phyloP scores from a whole-genome alignment of 768 basidiomycete genomes.

The Mycena filopes region DNA sequence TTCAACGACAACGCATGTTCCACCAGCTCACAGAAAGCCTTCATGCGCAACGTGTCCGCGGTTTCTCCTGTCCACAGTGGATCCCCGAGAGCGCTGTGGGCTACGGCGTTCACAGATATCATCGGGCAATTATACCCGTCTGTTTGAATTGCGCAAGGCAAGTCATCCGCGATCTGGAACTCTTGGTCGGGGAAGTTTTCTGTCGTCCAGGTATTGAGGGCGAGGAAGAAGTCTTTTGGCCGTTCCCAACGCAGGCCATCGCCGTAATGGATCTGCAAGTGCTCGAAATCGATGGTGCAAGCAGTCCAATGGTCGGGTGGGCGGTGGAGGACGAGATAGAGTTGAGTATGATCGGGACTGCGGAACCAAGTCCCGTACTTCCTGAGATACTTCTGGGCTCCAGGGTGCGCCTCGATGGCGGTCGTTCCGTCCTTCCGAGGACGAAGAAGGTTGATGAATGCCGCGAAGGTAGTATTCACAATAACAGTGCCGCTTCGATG shows the following conservation, averaged over 20 bases:
- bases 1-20: constrained; percentile 2
- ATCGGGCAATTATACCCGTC: constrained; percentile 32
- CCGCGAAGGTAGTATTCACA: constrained; percentile 2
- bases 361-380: constrained; percentile 11
- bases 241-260: constrained; percentile 8
- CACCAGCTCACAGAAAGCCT: constrained; percentile 21
- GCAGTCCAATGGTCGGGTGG: constrained; percentile 25
- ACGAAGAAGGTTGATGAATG: neutral
- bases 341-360: neutral
- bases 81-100: constrained; percentile 24
- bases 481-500: neutral
- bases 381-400: constrained; percentile 1
- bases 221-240: constrained; percentile 8
- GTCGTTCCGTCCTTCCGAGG: neutral
- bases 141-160: constrained; percentile 23
- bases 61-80: constrained; percentile 15
- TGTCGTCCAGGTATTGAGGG: constrained; percentile 1
- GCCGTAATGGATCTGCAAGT: constrained; percentile 16
- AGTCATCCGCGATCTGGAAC: constrained; percentile 4
- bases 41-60: constrained; percentile 8
- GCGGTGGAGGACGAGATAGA: constrained; percentile 11
- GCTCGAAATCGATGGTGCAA: neutral
- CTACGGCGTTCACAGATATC: constrained; percentile 27
- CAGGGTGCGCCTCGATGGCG: neutral
- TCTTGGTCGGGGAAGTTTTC: neutral